A percentile compares a stretch with the other conserved stretches of the same genome.
These are phyloP conservation scores for Casuarina equisetifolia DNA, from an alignment of 306 rosid genomes.

Conservation along the genomic window DNA sequence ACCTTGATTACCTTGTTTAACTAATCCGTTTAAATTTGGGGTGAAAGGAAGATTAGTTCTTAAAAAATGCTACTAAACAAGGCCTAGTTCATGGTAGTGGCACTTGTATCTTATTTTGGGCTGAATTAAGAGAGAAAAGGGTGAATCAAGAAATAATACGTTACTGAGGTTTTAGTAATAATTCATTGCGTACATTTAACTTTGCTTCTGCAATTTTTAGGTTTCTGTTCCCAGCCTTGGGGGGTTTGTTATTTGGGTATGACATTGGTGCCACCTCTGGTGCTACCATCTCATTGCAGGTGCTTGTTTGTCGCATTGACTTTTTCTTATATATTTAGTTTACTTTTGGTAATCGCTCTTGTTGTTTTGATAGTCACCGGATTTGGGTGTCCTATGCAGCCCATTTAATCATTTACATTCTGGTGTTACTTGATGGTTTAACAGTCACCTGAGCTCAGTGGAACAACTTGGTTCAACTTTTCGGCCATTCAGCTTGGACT, in stretches of 20 bases:
- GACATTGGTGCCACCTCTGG: constrained; percentile 99
- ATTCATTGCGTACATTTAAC: constrained; percentile 19
- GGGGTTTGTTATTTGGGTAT: constrained; percentile 93
- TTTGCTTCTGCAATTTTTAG: constrained; percentile 39
- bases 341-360: not conserved
- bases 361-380: not conserved
- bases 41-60: constrained; percentile 6
- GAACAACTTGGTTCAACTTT: constrained; percentile 77
- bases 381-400: not conserved
- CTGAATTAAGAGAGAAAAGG: not conserved
- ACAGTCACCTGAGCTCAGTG: constrained; percentile 94
- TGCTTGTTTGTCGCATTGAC: constrained; percentile 5
- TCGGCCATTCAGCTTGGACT: constrained; percentile 87
- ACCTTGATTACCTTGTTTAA: not conserved
- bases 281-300: constrained; percentile 85
- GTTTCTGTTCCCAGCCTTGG: constrained; percentile 93
- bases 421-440: constrained; percentile 24
- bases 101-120: not conserved
- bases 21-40: not conserved
- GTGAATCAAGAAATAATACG: not conserved
- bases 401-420: not conserved
- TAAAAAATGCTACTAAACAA: not conserved
- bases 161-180: constrained; percentile 4
- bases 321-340: constrained; percentile 24
- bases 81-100: not conserved